These are phyloP conservation scores for Cantharellus anzutake DNA, from an alignment of 768 basidiomycete genomes.

Conservation along the genomic window DNA sequence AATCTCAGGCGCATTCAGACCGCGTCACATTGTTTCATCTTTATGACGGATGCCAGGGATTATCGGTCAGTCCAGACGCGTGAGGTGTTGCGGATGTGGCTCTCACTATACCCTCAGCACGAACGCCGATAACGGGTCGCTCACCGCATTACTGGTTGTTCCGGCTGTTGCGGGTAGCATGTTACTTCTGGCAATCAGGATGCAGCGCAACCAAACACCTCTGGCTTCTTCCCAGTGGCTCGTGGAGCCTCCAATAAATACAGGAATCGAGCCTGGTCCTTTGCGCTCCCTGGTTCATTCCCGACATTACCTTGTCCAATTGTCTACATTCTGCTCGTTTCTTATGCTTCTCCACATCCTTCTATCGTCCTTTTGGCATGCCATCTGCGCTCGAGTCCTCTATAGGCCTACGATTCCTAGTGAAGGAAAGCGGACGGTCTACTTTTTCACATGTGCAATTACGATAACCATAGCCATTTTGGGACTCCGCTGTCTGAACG, in stretches of 20 bases:
- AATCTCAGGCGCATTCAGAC: too few relatives aligned
- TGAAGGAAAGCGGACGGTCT: constrained; percentile 40
- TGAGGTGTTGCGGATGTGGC: constrained; percentile 5
- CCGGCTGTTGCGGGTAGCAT: constrained; percentile 61
- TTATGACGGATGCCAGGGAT: constrained; percentile 85
- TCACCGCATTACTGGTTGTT: constrained; percentile 67
- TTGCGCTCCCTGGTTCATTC: constrained; percentile 41
- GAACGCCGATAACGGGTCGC: constrained; percentile 66
- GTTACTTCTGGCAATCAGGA: constrained; percentile 25
- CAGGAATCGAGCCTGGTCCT: constrained; percentile 25
- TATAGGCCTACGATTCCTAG: constrained; percentile 19
- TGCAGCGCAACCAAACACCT: constrained; percentile 16
- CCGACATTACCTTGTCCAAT: constrained; percentile 56
- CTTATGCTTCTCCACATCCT: constrained; percentile 63
- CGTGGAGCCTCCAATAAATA: constrained; percentile 49
- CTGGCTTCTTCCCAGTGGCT: constrained; percentile 31
- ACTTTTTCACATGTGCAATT: constrained; percentile 46
- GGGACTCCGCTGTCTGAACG: neutral
- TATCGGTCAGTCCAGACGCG: constrained; percentile 34
- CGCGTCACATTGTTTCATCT: constrained; percentile 13
- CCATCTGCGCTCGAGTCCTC: constrained; percentile 14
- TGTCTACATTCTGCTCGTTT: constrained; percentile 62
- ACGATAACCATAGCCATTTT: constrained; percentile 22
- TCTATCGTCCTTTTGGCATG: constrained; percentile 35
- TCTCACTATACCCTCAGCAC: constrained; percentile 28